A percentile compares a stretch with the other conserved stretches of the same genome.
Conservation (phyloP, 2,329 filamentous ascomycete species). For the Diaporthe capsici region DNA sequence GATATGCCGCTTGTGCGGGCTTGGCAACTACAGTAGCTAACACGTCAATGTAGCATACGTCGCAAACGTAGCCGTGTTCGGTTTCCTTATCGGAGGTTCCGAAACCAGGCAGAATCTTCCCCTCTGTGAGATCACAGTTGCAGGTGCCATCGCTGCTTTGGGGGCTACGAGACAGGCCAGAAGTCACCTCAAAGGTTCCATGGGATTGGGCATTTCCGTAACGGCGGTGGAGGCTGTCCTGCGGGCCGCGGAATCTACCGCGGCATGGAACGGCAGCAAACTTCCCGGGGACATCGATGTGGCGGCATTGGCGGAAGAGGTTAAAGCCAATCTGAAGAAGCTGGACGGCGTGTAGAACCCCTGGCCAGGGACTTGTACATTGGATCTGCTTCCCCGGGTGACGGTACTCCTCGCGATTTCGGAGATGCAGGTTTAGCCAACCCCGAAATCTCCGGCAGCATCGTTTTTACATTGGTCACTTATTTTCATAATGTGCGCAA, state of each 20-base stretch:
- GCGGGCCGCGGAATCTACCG: slow-evolving; percentile 14
- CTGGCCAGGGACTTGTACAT: not conserved
- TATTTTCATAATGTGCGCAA: not conserved
- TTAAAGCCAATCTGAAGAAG: not conserved
- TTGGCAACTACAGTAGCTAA: not conserved
- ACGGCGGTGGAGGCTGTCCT: not conserved
- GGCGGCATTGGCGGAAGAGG: slow-evolving; percentile 9
- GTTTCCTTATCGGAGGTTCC: slow-evolving; percentile 16
- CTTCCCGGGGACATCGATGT: slow-evolving; percentile 16
- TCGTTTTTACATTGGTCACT: not conserved
- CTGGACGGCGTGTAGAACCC: not conserved
- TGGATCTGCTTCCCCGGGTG: not conserved
- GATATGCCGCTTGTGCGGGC: not conserved
- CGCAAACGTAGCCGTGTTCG: slow-evolving; percentile 3
- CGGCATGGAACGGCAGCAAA: slow-evolving; percentile 11
- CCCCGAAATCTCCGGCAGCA: not conserved
- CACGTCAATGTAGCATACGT: not conserved
- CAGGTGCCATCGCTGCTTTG: slow-evolving; percentile 6
- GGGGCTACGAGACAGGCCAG: slow-evolving; percentile 6
- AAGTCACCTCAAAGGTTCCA: slow-evolving; percentile 9
- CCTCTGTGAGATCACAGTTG: slow-evolving; percentile 3
- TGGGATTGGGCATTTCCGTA: slow-evolving; percentile 7
- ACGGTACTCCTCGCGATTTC: not conserved
- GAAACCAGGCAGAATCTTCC: not conserved
- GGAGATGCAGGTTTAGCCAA: not conserved